These are phyloP conservation scores for Alternaria gansuensis DNA, from an alignment of 2,329 filamentous ascomycete species.

Conservation along the genomic window DNA sequence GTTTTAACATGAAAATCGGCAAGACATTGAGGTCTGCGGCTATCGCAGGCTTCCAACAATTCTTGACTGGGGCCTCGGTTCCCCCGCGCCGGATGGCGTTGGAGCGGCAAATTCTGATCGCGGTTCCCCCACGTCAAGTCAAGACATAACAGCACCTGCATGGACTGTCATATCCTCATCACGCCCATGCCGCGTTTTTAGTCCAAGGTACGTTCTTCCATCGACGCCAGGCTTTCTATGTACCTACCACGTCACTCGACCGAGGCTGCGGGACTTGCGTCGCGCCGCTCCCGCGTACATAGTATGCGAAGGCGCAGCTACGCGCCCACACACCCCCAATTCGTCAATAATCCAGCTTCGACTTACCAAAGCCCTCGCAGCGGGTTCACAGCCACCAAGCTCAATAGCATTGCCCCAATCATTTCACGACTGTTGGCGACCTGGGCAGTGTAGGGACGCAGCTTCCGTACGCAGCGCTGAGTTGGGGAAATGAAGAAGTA, in stretches of 20 bases:
- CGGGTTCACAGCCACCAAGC: not conserved
- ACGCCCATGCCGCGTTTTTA: not conserved
- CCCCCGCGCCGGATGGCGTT: constrained; percentile 11
- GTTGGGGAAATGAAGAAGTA: not conserved
- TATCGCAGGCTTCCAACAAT: constrained; percentile 14
- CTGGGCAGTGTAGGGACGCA: not conserved
- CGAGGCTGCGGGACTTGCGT: not conserved
- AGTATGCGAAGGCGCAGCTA: not conserved
- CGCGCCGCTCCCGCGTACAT: not conserved
- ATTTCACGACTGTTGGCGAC: not conserved
- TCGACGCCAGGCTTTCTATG: not conserved
- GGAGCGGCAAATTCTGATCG: constrained; percentile 3
- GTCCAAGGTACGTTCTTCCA: not conserved
- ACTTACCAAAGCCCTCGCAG: not conserved
- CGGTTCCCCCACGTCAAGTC: not conserved
- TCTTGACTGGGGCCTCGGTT: constrained; percentile 13
- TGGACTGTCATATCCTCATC: not conserved
- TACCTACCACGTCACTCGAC: not conserved
- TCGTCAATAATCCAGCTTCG: not conserved
- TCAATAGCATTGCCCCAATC: not conserved
- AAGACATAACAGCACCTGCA: not conserved
- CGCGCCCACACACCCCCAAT: not conserved
- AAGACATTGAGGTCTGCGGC: constrained; percentile 5
- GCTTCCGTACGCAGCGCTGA: not conserved
- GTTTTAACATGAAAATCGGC: not conserved